Conservation (phyloP, 495 filamentous ascomycete genomes). For the Neurospora sp. region DNA sequence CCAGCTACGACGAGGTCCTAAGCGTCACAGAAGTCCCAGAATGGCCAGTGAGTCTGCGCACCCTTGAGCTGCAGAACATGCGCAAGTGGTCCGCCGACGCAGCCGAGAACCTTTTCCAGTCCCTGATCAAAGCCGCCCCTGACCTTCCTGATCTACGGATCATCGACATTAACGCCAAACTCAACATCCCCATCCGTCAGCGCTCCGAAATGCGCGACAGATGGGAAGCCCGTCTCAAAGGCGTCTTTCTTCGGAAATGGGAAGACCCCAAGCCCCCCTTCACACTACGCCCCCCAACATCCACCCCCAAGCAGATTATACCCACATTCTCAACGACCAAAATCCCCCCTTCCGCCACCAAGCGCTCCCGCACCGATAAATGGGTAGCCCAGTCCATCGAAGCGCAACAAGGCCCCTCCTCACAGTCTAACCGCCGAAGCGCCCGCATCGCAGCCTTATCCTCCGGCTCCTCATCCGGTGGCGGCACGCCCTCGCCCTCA, state of each 20-base stretch:
- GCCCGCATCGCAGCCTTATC: conserved; percentile 10
- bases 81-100: conserved; percentile 54
- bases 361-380: neutral
- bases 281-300: conserved; percentile 12
- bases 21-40: conserved; percentile 48
- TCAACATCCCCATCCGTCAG: conserved; percentile 69
- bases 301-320: conserved; percentile 1
- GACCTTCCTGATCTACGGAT: conserved; percentile 52
- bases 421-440: conserved; percentile 16
- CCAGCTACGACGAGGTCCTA: conserved; percentile 57
- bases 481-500: neutral
- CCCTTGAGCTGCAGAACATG: conserved; percentile 63
- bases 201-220: conserved; percentile 61
- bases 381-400: neutral
- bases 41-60: conserved; percentile 62
- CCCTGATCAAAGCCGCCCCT: conserved; percentile 57
- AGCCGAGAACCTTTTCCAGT: conserved; percentile 66
- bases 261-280: conserved; percentile 36
- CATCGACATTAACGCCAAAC: conserved; percentile 58
- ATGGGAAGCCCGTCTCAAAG: conserved; percentile 55
- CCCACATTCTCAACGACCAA: neutral
- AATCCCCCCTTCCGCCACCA: neutral
- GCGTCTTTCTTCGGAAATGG: conserved; percentile 52
- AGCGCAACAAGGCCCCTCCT: neutral
- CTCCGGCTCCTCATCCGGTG: conserved; percentile 12